Evolutionary conservation across 2,329 filamentous ascomycete species (phyloP), one percentile per base, ranked within the genome.

Genomic region (Botrytis aclada): DNA sequence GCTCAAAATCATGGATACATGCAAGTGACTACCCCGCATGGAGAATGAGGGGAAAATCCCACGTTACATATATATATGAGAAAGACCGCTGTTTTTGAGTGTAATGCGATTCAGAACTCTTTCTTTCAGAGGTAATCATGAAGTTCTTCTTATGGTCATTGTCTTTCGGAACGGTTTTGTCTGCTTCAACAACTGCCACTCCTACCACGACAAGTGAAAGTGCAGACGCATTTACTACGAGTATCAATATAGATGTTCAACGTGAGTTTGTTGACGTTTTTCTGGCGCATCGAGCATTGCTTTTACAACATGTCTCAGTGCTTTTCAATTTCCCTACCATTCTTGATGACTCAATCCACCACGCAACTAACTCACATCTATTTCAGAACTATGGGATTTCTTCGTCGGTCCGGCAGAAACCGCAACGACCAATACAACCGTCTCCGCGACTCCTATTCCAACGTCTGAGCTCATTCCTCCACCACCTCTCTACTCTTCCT

Each of bases 391-490:
- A 41, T 79, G 77, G 77, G 70, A 79, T 71, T 71, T 78, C 34
- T 79, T 76, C 43, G 73, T 79, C 20, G 77, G 77, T 4, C 75
- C 77, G 25, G 74, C 78, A 47, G 66, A 70, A 71, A 76, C 72
- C 43, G 77, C 77, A 14, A 43, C 76, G 32, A 64, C 75, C 22
- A 78, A 73, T 43, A 79, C 77, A 29, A 78, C 78, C 14, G 76
- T 78, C 10, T 64, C 72, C 29, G 65, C 78, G 29, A 79, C 77
- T 7, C 77, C 78, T 43, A 58, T 79, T 39, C 76, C 77, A 10
- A 77, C 75, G 1, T 64, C 51, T 16, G 78, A 78, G 51, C 74
- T 79, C 0, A 73, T 78, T 29, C 77, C 77, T 39, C 78, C 78
- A 56, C 77, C 78, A 29, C 58, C 61, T n/a, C 73, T 79, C 5